These are phyloP conservation scores for Rubia balearica DNA, from an alignment of 305 asterid genomes.

Conservation along the genomic window DNA sequence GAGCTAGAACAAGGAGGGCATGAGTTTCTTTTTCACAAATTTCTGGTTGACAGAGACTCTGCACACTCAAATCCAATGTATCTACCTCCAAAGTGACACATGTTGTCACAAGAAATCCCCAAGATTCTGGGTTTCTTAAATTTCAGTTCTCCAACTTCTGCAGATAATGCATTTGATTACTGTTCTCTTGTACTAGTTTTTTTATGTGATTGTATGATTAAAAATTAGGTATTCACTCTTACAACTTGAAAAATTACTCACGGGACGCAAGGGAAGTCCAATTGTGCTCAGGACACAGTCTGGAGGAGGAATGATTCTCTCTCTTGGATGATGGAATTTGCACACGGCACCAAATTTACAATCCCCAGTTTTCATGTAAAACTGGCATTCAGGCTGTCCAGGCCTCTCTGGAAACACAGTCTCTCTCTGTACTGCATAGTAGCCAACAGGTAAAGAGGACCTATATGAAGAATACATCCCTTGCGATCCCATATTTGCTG, in stretches of 20 bases:
- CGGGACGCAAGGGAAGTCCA: conserved; percentile 91
- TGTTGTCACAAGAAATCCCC: neutral
- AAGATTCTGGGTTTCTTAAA: neutral
- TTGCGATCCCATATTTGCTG: conserved; percentile 47
- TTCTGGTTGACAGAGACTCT: neutral
- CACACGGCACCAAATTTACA: conserved; percentile 97
- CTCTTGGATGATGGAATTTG: conserved; percentile 96
- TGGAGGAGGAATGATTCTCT: conserved; percentile 76
- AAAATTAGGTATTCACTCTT: neutral
- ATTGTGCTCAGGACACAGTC: conserved; percentile 83
- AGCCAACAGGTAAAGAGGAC: conserved; percentile 62
- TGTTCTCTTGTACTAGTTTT: neutral
- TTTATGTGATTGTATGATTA: neutral
- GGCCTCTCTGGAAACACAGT: conserved; percentile 92
- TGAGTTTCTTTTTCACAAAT: neutral
- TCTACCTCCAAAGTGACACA: neutral
- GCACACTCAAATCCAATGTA: conserved; percentile 3
- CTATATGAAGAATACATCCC: conserved; percentile 37
- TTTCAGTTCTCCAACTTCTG: neutral
- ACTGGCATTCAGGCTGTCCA: conserved; percentile 92
- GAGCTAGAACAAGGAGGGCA: neutral
- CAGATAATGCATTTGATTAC: neutral
- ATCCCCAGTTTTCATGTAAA: conserved; percentile 96
- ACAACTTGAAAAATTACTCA: conserved; percentile 32
- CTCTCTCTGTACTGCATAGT: conserved; percentile 76